These are phyloP conservation scores for Eragrostis nindensis DNA, from an alignment of 176 grass and related monocot species.

Conservation along the genomic window DNA sequence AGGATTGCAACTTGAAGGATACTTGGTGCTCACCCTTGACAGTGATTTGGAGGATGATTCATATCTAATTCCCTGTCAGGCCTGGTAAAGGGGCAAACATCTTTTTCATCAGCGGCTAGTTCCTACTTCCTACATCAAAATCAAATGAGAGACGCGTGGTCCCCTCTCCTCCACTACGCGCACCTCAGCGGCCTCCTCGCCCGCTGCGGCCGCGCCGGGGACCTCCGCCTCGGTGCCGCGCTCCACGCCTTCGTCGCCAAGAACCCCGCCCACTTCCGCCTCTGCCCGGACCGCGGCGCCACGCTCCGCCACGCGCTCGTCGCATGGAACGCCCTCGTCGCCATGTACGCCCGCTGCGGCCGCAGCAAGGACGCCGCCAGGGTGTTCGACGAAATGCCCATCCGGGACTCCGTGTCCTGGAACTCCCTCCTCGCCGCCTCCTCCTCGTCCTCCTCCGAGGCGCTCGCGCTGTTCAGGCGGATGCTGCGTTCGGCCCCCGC, in stretches of 20 bases:
- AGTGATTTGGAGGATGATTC: too few species aligned
- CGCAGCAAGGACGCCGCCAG: slow-evolving; percentile 43
- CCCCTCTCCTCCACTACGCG: slow-evolving; percentile 48
- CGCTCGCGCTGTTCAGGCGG: slow-evolving; percentile 50
- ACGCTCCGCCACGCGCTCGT: slow-evolving; percentile 37
- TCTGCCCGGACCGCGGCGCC: slow-evolving; percentile 4
- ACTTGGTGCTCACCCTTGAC: too few species aligned
- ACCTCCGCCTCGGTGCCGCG: slow-evolving; percentile 61
- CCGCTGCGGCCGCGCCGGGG: slow-evolving; percentile 56
- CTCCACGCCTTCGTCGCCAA: slow-evolving; percentile 72
- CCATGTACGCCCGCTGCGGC: slow-evolving; percentile 70
- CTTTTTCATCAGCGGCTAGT: too few species aligned
- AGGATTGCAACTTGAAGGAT: too few species aligned
- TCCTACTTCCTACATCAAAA: not conserved
- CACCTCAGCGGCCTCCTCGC: slow-evolving; percentile 67
- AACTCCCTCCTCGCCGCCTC: slow-evolving; percentile 71
- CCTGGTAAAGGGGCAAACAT: too few species aligned
- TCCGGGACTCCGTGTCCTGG: slow-evolving; percentile 81
- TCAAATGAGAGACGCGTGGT: slow-evolving; percentile 40
- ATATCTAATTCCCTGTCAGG: too few species aligned
- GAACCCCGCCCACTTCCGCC: slow-evolving; percentile 40
- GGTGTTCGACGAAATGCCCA: slow-evolving; percentile 80
- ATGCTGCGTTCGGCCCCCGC: slow-evolving; percentile 48
- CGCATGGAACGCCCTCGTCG: slow-evolving; percentile 76
- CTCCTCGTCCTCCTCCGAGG: slow-evolving; percentile 27